These are phyloP conservation scores for Fusarium ambrosium DNA, from an alignment of 2,329 filamentous ascomycete species.

Conservation along the genomic window DNA sequence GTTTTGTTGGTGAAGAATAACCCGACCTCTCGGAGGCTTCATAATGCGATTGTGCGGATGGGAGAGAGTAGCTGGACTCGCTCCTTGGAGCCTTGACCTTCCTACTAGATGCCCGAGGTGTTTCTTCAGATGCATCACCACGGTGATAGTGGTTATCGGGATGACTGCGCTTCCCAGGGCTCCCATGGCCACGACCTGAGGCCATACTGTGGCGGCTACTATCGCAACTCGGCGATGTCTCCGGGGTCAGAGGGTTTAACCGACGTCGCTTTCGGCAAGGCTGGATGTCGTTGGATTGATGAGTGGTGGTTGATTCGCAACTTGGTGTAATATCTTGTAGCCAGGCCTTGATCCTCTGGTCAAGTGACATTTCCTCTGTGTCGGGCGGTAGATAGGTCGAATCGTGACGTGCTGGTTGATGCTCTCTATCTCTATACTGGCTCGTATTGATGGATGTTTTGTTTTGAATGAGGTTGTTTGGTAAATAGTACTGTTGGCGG, in stretches of 20 bases:
- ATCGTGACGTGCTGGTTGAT: not conserved
- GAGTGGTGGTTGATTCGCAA: not conserved
- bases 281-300: not conserved
- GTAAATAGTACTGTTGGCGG: too few species aligned
- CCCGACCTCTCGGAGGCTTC: conserved; percentile 11
- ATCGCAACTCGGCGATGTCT: not conserved
- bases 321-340: not conserved
- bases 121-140: conserved; percentile 11
- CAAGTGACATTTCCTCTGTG: not conserved
- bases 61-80: conserved; percentile 16
- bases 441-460: not conserved
- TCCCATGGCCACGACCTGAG: not conserved
- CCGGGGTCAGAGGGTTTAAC: conserved; percentile 12
- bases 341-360: conserved; percentile 1
- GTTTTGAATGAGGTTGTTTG: not conserved
- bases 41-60: conserved; percentile 7
- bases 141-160: not conserved
- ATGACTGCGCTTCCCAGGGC: not conserved
- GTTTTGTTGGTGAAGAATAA: conserved; percentile 19
- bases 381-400: not conserved
- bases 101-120: conserved; percentile 6
- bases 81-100: conserved; percentile 13
- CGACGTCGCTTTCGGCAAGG: conserved; percentile 12
- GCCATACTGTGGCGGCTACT: not conserved
- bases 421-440: not conserved